These are phyloP conservation scores for Helicocarpus griseus DNA, from an alignment of 2,329 filamentous ascomycete species.

Conservation along the genomic window DNA sequence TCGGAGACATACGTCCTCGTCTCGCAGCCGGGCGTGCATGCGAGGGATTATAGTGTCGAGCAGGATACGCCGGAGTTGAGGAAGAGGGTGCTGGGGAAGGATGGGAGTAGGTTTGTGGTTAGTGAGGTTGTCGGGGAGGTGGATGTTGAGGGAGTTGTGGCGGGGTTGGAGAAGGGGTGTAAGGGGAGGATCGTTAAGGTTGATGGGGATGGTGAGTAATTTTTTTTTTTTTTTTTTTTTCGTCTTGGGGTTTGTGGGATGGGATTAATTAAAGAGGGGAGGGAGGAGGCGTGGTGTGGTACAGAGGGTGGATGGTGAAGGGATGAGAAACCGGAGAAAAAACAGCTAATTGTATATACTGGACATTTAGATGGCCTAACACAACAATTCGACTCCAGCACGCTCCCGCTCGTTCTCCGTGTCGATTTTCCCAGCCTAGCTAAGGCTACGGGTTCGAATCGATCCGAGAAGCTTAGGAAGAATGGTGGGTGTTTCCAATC, in stretches of 20 bases:
- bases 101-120: constrained; percentile 44
- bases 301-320: too few species aligned
- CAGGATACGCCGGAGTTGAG: constrained; percentile 45
- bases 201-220: constrained; percentile 32
- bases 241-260: too few species aligned
- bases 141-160: constrained; percentile 34
- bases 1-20: constrained; percentile 69
- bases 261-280: too few species aligned
- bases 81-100: constrained; percentile 39
- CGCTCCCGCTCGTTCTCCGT: constrained; percentile 35
- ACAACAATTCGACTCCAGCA: constrained; percentile 9
- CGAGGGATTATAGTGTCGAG: constrained; percentile 54
- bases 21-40: constrained; percentile 63
- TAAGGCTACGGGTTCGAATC: constrained; percentile 23
- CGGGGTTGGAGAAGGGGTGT: constrained; percentile 39
- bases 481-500: constrained; percentile 29
- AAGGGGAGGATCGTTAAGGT: constrained; percentile 33
- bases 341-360: background rate
- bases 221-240: constrained; percentile 6
- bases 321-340: too few species aligned
- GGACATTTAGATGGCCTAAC: background rate
- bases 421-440: constrained; percentile 37
- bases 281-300: too few species aligned
- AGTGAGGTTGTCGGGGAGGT: constrained; percentile 45
- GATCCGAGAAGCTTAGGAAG: constrained; percentile 31